Evolutionary conservation across 768 basidiomycete species (phyloP).

Genomic region (Mycena epipterygia): DNA sequence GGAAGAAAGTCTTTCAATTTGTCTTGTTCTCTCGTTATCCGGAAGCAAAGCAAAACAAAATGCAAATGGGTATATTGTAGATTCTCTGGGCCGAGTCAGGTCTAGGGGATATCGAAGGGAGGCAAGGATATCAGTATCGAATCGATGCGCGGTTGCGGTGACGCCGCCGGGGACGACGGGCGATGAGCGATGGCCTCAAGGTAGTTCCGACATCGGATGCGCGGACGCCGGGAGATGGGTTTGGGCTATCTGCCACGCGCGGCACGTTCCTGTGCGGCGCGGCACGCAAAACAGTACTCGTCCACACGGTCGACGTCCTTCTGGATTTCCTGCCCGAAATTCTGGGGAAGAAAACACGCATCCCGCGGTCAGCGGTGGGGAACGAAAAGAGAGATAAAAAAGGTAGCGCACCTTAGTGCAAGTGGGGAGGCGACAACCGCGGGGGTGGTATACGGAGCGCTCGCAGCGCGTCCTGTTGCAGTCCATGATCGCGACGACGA

Average conservation of each 20-base stretch:
- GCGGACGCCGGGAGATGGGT: background rate
- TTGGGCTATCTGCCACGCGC: conserved; percentile 37
- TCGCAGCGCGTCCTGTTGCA: conserved; percentile 77
- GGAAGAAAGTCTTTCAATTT: no score
- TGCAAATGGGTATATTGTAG: conserved; percentile 25
- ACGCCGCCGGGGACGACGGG: no score
- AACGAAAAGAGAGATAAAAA: background rate
- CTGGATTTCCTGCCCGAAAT: conserved; percentile 78
- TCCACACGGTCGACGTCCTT: conserved; percentile 78
- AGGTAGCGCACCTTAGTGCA: conserved; percentile 69
- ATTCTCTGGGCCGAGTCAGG: conserved; percentile 20
- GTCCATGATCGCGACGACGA: conserved; percentile 81
- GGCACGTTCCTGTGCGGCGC: conserved; percentile 60
- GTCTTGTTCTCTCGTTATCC: background rate
- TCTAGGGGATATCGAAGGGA: conserved; percentile 15
- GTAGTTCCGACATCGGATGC: background rate
- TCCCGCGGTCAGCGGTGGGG: background rate
- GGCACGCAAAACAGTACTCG: conserved; percentile 79
- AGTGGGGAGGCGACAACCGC: conserved; percentile 62
- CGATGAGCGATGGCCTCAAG: no score
- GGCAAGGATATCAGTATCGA: background rate
- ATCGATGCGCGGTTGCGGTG: no score
- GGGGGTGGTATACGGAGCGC: conserved; percentile 72
- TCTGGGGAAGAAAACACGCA: conserved; percentile 51
- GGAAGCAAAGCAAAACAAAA: background rate